Percentiles rank a stretch among this genome's conserved stretches.
These are phyloP conservation scores for Parathielavia appendiculata DNA, from an alignment of 495 filamentous ascomycete genomes.

Conservation along the genomic window DNA sequence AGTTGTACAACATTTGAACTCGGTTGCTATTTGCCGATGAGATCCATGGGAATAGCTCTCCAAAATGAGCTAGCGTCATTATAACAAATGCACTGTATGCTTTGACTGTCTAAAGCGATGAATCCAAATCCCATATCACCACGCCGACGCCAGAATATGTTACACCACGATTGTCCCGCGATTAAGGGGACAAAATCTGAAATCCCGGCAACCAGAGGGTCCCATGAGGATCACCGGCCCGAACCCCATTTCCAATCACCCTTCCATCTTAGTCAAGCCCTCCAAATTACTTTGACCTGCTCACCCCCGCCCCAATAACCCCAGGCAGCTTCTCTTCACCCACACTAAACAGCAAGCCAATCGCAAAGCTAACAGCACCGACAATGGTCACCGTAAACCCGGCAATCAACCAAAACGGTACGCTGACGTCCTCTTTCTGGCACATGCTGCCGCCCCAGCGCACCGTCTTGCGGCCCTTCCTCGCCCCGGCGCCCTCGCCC, in stretches of 20 bases:
- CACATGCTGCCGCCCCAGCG: constrained; percentile 82
- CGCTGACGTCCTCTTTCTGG: constrained; percentile 86
- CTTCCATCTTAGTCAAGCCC: neutral
- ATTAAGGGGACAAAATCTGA: neutral
- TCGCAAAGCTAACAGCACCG: constrained; percentile 54
- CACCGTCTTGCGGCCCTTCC: constrained; percentile 25
- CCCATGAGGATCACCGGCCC: neutral
- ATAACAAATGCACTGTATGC: constrained; percentile 5
- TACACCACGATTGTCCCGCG: neutral
- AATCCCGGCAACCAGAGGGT: neutral
- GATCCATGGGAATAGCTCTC: neutral
- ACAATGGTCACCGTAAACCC: constrained; percentile 62
- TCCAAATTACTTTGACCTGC: constrained; percentile 30
- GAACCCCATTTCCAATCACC: neutral
- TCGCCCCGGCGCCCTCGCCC: constrained; percentile 31
- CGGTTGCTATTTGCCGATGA: too few species aligned
- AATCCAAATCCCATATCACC: neutral
- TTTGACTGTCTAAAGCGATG: constrained; percentile 4
- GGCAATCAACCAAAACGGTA: constrained; percentile 77
- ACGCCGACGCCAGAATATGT: constrained; percentile 11
- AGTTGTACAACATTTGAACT: neutral
- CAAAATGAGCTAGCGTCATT: neutral
- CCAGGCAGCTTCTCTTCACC: constrained; percentile 75
- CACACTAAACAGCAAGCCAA: constrained; percentile 72
- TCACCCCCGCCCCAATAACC: constrained; percentile 83